These are phyloP conservation scores for Diutina sp. DNA, from an alignment of 1,139 yeast genomes.

Conservation along the genomic window DNA sequence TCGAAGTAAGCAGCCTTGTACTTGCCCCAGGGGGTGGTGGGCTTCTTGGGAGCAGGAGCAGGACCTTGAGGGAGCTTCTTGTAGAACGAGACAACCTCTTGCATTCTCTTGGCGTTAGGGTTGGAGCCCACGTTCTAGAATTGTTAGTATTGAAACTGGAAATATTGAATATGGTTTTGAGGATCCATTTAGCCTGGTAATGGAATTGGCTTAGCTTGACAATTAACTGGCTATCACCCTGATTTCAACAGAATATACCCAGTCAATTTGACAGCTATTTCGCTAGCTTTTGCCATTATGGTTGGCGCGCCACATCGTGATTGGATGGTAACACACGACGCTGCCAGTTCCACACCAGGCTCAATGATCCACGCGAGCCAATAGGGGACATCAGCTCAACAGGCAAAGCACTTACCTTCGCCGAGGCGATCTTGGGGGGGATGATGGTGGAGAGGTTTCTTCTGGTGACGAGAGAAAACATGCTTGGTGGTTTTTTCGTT, in stretches of 20 bases:
- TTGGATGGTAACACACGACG: not conserved
- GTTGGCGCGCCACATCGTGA: not conserved
- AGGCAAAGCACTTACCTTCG: slow-evolving; percentile 50
- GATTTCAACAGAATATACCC: too few species aligned
- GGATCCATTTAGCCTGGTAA: too few species aligned
- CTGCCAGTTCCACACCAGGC: too few species aligned
- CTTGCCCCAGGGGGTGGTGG: slow-evolving; percentile 60
- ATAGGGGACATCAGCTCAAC: not conserved
- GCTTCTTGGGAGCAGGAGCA: slow-evolving; percentile 58
- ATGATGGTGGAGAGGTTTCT: slow-evolving; percentile 92
- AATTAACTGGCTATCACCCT: not conserved
- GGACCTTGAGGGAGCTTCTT: slow-evolving; percentile 92
- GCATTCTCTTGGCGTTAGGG: slow-evolving; percentile 96
- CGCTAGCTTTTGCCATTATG: not conserved
- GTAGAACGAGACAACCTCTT: slow-evolving; percentile 90
- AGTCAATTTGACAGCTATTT: not conserved
- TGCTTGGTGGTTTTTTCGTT: slow-evolving; percentile 4
- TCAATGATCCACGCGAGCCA: not conserved
- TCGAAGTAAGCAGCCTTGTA: slow-evolving; percentile 73
- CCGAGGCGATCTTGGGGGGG: slow-evolving; percentile 98
- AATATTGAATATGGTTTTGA: not conserved
- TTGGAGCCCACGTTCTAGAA: slow-evolving; percentile 84
- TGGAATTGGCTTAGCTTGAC: not conserved
- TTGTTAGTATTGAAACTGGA: slow-evolving; percentile 21
- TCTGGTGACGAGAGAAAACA: slow-evolving; percentile 78